Base-by-base conservation (phyloP, 805 yeast species). In the Kodamaea nitidulidarum region DNA sequence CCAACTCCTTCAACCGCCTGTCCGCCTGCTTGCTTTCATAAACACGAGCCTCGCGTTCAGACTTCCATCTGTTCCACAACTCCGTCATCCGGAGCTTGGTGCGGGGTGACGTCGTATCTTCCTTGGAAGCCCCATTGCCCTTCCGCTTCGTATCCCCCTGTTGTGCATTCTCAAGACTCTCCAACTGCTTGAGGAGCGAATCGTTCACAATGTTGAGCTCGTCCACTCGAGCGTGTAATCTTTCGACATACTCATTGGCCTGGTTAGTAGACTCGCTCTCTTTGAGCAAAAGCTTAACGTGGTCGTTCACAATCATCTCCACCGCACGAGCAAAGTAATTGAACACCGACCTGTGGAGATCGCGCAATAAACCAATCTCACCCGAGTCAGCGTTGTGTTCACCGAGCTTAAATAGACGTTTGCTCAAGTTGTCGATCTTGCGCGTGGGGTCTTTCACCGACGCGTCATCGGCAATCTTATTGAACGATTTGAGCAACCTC, bases 11-110 rank as follows among this genome's bases (percentile, higher is more conserved):
- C 4, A 81, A 66, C 32, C 82, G 59, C 32, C 60, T 56, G 35
- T 71, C 67, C 2, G 84, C 76, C 26, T 81, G 80, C 26, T 69
- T 69, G 38, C 70, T 68, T 47, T 84, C 90, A 40, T 78, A 67
- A 15, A 75, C 74, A 21, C 88, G 60, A 14, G 84, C 75, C 55
- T 84, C 93, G 44, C 88, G 65, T 45, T 84, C 90, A 4, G 79
- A 69, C 49, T 80, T 78, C 82, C 86, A 81, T 50, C 81, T 68
- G 45, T 67, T 75, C 29, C 77, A 76, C 31, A 84, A 55, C 47
- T 81, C 88, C 16, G 77, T 80, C 11, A 82, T 62, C 39, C 88
- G 65, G 33, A 79, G 48, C 40, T 65, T 67, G 33, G 71, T 56
- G 22, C 74, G 59, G 12, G 74, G 72, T 18, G 46, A 40, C 8